Evolutionary conservation across 192 early-diverging fungal species (phyloP).

Genomic region (Entomortierella parvispora): DNA sequence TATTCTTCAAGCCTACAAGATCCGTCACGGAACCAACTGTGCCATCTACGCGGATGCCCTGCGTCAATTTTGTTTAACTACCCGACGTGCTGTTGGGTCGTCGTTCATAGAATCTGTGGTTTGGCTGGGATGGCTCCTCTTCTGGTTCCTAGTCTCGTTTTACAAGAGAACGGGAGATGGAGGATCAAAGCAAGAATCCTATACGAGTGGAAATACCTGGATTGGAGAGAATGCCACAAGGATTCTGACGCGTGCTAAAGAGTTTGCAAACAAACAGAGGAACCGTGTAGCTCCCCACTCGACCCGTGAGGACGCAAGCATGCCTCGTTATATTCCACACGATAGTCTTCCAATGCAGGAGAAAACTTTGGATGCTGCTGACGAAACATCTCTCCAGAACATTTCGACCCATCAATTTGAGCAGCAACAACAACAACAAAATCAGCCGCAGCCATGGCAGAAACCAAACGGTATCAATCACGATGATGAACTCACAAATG

Average conservation of each 20-base stretch:
- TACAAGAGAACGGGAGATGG: neutral
- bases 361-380: no score
- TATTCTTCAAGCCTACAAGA: slow-evolving; percentile 11
- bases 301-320: no score
- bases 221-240: neutral
- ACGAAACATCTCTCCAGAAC: no score
- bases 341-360: no score
- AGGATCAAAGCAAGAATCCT: neutral
- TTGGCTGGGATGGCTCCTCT: no score
- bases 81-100: slow-evolving; percentile 5
- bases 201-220: neutral
- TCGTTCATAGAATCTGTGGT: slow-evolving; percentile 15
- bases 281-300: no score
- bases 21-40: slow-evolving; percentile 10
- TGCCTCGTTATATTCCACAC: no score
- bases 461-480: neutral
- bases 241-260: no score
- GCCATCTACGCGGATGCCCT: neutral
- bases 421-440: neutral
- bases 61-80: slow-evolving; percentile 1
- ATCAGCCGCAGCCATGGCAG: neutral
- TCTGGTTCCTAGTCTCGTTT: slow-evolving; percentile 13
- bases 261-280: no score
- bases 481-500: no score
- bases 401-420: neutral